phyloP scores from a whole-genome alignment of 148 eudicot genomes.

The Rhododendron simsii region DNA sequence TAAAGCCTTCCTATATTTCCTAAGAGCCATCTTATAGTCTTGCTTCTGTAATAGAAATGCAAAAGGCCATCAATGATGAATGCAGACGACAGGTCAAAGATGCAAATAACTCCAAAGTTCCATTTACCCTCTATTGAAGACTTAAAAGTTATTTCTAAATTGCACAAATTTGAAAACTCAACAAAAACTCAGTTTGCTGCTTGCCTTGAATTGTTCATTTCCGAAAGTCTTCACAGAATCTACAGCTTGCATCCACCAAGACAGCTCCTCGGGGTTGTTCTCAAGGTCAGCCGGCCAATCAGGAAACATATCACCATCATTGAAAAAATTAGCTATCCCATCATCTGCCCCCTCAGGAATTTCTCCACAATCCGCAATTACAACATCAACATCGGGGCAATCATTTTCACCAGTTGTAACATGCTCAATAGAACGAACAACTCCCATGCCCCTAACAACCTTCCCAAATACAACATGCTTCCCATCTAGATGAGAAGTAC shows the following conservation, averaged over 20 bases:
- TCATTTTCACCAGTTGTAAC: constrained; percentile 40
- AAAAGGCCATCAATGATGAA: background rate
- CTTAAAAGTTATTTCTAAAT: background rate
- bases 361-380: constrained; percentile 72
- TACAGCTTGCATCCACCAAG: constrained; percentile 85
- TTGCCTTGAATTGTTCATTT: constrained; percentile 73
- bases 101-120: background rate
- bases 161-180: background rate
- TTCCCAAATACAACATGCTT: constrained; percentile 94
- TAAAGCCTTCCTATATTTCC: constrained; percentile 82
- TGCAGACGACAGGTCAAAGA: background rate
- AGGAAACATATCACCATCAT: constrained; percentile 74
- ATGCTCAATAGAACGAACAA: constrained; percentile 82
- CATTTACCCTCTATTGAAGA: background rate
- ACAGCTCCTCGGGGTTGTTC: constrained; percentile 43
- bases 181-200: background rate
- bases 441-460: constrained; percentile 89
- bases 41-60: constrained; percentile 49
- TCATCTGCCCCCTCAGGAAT: constrained; percentile 74
- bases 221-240: constrained; percentile 69
- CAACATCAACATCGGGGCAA: constrained; percentile 46
- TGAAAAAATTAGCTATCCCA: constrained; percentile 62
- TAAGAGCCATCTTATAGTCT: constrained; percentile 83
- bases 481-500: constrained; percentile 76
- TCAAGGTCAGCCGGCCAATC: constrained; percentile 93